These are phyloP conservation scores for Myochromella boudieri DNA, from an alignment of 768 basidiomycete genomes.

Conservation along the genomic window DNA sequence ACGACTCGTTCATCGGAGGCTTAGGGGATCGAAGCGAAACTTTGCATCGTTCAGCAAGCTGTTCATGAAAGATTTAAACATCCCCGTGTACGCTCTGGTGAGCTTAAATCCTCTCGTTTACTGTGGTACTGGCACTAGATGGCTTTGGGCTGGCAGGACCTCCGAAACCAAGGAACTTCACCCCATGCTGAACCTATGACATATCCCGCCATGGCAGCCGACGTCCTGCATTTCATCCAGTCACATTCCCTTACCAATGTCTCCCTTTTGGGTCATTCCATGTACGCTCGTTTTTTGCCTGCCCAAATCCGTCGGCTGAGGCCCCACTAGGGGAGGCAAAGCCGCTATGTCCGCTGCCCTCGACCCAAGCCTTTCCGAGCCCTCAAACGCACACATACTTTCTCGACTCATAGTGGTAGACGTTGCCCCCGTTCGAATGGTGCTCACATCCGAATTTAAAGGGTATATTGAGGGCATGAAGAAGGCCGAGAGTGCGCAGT, in stretches of 20 bases:
- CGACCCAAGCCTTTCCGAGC: slow-evolving; percentile 34
- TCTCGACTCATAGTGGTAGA: slow-evolving; percentile 70
- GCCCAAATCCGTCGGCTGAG: slow-evolving; percentile 1
- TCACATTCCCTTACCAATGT: slow-evolving; percentile 53
- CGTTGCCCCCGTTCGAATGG: slow-evolving; percentile 63
- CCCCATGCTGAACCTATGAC: slow-evolving; percentile 71
- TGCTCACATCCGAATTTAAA: slow-evolving; percentile 58
- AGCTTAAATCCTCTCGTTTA: neutral
- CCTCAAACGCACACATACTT: slow-evolving; percentile 31
- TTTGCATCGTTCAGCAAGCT: slow-evolving; percentile 76
- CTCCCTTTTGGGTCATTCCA: slow-evolving; percentile 82
- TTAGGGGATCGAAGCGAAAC: slow-evolving; percentile 82
- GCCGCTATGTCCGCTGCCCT: slow-evolving; percentile 69
- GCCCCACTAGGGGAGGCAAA: slow-evolving; percentile 70
- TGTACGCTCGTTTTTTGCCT: slow-evolving; percentile 45
- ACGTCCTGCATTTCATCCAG: slow-evolving; percentile 67
- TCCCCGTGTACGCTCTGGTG: slow-evolving; percentile 69
- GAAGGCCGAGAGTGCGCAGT: slow-evolving; percentile 51
- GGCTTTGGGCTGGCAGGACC: slow-evolving; percentile 30
- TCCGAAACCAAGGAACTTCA: slow-evolving; percentile 82
- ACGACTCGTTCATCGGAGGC: neutral
- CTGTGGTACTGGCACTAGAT: neutral
- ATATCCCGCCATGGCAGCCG: slow-evolving; percentile 73
- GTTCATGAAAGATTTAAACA: slow-evolving; percentile 55
- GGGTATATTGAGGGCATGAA: slow-evolving; percentile 70